These are phyloP conservation scores for Escallonia rubra DNA, from an alignment of 129 eudicot species.

Conservation along the genomic window DNA sequence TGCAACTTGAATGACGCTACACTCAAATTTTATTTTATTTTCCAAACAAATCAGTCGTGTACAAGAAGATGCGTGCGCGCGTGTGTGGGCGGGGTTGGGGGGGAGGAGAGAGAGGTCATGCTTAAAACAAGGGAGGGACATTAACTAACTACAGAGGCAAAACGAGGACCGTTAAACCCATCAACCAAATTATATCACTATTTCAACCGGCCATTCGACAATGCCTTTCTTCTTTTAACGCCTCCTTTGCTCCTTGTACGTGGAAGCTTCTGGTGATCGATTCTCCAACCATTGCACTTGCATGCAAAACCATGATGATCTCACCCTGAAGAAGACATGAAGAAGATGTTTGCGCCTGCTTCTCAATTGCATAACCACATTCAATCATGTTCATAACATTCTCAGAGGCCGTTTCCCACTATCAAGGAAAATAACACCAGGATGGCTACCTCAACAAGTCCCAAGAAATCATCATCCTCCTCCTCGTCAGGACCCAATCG, in stretches of 20 bases:
- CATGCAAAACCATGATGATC: background rate
- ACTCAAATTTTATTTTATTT: no score
- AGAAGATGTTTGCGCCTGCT: no score
- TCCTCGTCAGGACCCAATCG: background rate
- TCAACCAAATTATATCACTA: constrained; percentile 1
- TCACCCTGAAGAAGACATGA: background rate
- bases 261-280: background rate
- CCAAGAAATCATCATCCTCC: constrained; percentile 21
- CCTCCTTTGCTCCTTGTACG: background rate
- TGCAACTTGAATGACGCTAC: no score
- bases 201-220: constrained; percentile 7
- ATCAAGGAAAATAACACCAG: background rate
- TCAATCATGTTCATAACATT: background rate
- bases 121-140: constrained; percentile 11
- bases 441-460: constrained; percentile 35
- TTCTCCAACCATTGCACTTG: background rate
- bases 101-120: constrained; percentile 9
- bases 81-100: no score
- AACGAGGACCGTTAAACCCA: constrained; percentile 13
- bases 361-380: constrained; percentile 5
- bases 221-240: background rate
- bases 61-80: no score
- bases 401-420: background rate
- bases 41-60: no score
- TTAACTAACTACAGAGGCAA: background rate